Conservation (phyloP, 352 stramenopile species). For the Discostella stelligera region DNA sequence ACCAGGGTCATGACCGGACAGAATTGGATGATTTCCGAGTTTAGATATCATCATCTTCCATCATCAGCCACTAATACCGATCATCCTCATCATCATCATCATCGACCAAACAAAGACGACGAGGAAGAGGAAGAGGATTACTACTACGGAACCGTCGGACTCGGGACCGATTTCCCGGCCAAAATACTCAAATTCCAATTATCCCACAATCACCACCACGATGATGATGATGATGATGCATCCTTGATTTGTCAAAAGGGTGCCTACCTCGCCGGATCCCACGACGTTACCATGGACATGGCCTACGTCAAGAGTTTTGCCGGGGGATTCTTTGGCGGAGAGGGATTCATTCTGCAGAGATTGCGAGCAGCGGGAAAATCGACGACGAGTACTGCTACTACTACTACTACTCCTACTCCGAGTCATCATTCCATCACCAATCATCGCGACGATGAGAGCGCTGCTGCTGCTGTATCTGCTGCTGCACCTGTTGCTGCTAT, state of each 20-base stretch:
- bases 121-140: conserved; percentile 36
- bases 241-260: conserved; percentile 92
- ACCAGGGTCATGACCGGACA: conserved; percentile 85
- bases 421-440: no score
- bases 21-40: conserved; percentile 83
- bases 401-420: no score
- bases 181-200: conserved; percentile 91
- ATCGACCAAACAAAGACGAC: not conserved
- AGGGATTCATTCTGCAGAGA: conserved; percentile 93
- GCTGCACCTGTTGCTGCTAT: no score
- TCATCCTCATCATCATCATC: not conserved
- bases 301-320: conserved; percentile 89
- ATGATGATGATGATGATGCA: no score
- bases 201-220: conserved; percentile 80
- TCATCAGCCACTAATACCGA: no score
- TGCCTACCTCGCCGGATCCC: conserved; percentile 88
- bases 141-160: conserved; percentile 82
- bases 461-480: no score
- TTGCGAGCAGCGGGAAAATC: conserved; percentile 60
- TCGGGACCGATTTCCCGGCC: conserved; percentile 87
- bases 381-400: not conserved
- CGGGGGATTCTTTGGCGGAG: conserved; percentile 92
- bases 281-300: conserved; percentile 91
- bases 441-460: no score
- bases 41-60: conserved; percentile 62